A percentile compares a stretch with the other conserved stretches of the same genome.
Evolutionary conservation across 768 basidiomycete genomes (phyloP).

Genomic region (Panellus pusillus): DNA sequence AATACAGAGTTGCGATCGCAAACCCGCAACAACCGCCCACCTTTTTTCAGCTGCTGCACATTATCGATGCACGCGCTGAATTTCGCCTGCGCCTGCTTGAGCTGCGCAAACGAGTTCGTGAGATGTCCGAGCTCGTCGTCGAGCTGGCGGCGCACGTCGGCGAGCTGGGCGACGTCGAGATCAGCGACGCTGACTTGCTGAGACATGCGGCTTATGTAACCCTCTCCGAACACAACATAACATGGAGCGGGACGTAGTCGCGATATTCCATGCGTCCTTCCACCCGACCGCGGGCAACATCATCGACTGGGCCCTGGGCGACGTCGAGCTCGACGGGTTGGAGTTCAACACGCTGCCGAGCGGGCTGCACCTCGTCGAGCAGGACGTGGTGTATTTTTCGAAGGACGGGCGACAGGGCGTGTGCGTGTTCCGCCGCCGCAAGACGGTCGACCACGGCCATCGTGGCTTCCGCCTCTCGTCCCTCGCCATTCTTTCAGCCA

Average conservation of each 20-base stretch:
- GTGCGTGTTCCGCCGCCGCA: constrained; percentile 69
- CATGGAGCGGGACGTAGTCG: constrained; percentile 59
- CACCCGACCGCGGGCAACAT: constrained; percentile 81
- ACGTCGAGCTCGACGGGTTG: constrained; percentile 68
- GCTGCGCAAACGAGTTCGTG: constrained; percentile 87
- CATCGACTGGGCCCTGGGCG: constrained; percentile 74
- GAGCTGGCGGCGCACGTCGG: constrained; percentile 87
- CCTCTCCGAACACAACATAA: too few relatives aligned
- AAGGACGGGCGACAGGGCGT: constrained; percentile 70
- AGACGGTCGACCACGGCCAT: constrained; percentile 69
- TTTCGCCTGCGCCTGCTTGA: constrained; percentile 91
- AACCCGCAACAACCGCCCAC: too few relatives aligned
- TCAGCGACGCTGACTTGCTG: constrained; percentile 47
- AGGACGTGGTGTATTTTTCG: constrained; percentile 82
- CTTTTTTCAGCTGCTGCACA: constrained; percentile 64
- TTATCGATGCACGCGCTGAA: constrained; percentile 87
- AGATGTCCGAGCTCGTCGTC: constrained; percentile 97
- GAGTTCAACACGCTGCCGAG: constrained; percentile 84
- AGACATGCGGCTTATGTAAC: constrained; percentile 54
- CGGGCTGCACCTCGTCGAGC: constrained; percentile 76
- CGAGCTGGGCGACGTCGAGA: constrained; percentile 82
- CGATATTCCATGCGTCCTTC: constrained; percentile 81
- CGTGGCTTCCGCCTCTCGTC: constrained; percentile 81
- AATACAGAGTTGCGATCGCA: neutral
- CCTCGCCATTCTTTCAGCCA: constrained; percentile 70